Evolutionary conservation across 2,329 filamentous ascomycete species (phyloP).

Genomic region (Furcasterigmium sp.): DNA sequence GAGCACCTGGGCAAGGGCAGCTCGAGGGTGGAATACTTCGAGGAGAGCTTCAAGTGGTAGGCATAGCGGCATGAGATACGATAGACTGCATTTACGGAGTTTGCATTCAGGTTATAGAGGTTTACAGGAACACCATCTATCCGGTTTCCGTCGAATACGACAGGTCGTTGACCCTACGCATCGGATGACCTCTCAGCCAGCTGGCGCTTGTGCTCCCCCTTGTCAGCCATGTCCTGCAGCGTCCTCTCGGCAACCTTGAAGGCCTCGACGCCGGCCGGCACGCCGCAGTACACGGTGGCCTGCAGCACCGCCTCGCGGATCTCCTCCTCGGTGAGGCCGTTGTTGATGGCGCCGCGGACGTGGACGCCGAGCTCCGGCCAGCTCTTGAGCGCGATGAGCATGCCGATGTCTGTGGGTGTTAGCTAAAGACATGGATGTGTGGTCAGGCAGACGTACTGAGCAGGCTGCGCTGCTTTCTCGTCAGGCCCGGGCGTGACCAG

Average conservation of each 20-base stretch:
- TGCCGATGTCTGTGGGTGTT: conserved; percentile 42
- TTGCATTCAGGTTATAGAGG: too few relatives aligned
- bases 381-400: conserved; percentile 57
- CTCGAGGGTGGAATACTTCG: conserved; percentile 31
- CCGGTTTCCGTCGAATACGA: too few relatives aligned
- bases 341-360: conserved; percentile 55
- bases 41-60: conserved; percentile 38
- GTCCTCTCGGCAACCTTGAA: conserved; percentile 18
- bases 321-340: conserved; percentile 52
- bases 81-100: too few relatives aligned
- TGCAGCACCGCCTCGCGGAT: conserved; percentile 47
- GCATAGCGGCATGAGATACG: not conserved
- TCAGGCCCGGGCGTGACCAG: conserved; percentile 58
- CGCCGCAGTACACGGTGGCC: conserved; percentile 33
- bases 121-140: too few relatives aligned
- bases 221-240: conserved; percentile 18
- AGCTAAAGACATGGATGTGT: not conserved
- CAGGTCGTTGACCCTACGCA: too few relatives aligned
- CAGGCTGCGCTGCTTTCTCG: conserved; percentile 52
- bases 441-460: conserved; percentile 32
- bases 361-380: conserved; percentile 55
- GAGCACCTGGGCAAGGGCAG: conserved; percentile 19
- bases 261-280: conserved; percentile 33
- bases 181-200: too few relatives aligned
- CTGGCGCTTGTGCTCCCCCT: conserved; percentile 18